These are phyloP conservation scores for Hygrocybe punicea DNA, from an alignment of 768 basidiomycete genomes.

Conservation along the genomic window DNA sequence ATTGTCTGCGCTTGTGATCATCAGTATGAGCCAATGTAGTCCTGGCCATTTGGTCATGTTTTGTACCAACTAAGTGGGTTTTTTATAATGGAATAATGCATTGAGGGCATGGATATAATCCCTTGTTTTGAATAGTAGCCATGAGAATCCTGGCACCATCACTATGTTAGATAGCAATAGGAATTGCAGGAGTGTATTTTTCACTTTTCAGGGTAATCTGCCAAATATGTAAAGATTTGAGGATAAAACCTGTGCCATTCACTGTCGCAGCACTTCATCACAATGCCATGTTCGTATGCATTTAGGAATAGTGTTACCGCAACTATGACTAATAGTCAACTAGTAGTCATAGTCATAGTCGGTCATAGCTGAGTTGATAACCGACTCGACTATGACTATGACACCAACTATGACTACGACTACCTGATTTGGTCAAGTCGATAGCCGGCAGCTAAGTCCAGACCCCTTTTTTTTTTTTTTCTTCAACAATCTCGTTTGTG, in stretches of 20 bases:
- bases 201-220: slow-evolving; percentile 39
- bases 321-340: too few relatives aligned
- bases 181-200: slow-evolving; percentile 2
- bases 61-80: slow-evolving; percentile 26
- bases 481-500: too few relatives aligned
- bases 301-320: too few relatives aligned
- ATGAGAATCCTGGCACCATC: slow-evolving; percentile 18
- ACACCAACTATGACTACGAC: too few relatives aligned
- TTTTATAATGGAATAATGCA: slow-evolving; percentile 20
- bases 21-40: not conserved
- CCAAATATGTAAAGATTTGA: slow-evolving; percentile 33
- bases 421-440: too few relatives aligned
- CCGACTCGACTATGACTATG: too few relatives aligned
- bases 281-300: slow-evolving; percentile 27
- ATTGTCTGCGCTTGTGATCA: slow-evolving; percentile 6
- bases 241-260: slow-evolving; percentile 28
- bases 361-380: too few relatives aligned
- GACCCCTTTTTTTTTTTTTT: too few relatives aligned
- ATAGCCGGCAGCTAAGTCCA: too few relatives aligned
- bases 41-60: not conserved
- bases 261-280: slow-evolving; percentile 29
- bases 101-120: slow-evolving; percentile 23
- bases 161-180: slow-evolving; percentile 11
- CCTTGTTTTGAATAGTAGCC: slow-evolving; percentile 16
- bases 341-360: too few relatives aligned